Conservation (phyloP, 192 early-diverging fungal genomes). For the Cetraspora pellucida region DNA sequence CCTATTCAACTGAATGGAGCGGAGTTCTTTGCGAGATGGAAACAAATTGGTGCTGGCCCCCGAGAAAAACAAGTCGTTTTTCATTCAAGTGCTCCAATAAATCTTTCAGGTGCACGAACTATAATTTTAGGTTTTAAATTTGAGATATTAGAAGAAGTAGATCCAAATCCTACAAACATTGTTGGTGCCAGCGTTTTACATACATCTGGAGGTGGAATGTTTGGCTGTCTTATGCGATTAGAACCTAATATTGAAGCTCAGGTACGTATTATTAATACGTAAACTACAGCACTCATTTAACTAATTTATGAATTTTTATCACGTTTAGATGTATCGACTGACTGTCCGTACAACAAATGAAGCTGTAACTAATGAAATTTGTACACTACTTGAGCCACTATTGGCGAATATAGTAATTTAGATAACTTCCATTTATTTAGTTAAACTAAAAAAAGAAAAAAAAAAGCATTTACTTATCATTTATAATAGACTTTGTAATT, state of each 20-base stretch:
- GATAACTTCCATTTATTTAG: background rate
- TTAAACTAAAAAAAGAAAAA: background rate
- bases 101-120: constrained; percentile 54
- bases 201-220: constrained; percentile 72
- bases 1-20: constrained; percentile 71
- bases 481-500: no score
- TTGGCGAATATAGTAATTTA: background rate
- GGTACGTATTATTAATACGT: constrained; percentile 45
- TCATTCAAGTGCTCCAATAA: constrained; percentile 48
- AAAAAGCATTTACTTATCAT: no score
- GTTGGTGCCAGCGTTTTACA: constrained; percentile 89
- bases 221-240: constrained; percentile 88
- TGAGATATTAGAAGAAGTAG: constrained; percentile 78
- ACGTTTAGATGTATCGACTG: constrained; percentile 76
- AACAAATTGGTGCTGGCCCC: constrained; percentile 88
- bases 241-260: constrained; percentile 85
- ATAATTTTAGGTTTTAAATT: constrained; percentile 72
- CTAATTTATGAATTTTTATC: background rate
- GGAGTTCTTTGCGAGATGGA: constrained; percentile 93
- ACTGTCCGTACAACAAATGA: constrained; percentile 91
- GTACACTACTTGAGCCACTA: constrained; percentile 5
- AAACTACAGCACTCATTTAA: background rate
- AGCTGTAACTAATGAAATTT: constrained; percentile 59
- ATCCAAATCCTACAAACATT: constrained; percentile 87
- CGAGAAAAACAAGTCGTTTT: constrained; percentile 83